Evolutionary conservation across 768 basidiomycete species (phyloP).

Genomic region (Rhizopogon roseolus): DNA sequence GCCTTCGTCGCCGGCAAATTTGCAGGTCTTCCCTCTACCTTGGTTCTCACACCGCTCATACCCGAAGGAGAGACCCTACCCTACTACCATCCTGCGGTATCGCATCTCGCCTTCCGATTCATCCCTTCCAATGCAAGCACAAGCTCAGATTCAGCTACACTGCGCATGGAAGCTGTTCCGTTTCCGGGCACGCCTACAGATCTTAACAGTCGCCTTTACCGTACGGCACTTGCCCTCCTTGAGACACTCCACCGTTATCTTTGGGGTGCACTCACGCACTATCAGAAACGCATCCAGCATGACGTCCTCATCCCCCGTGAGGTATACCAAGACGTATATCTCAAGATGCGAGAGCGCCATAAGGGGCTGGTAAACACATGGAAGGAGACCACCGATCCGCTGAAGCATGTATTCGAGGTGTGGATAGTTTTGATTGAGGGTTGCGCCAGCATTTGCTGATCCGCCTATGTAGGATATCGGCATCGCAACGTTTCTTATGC

Average conservation of each 20-base stretch:
- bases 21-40: conserved; percentile 25
- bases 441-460: background rate
- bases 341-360: conserved; percentile 80
- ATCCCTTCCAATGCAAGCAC: conserved; percentile 28
- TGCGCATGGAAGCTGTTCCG: conserved; percentile 59
- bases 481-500: conserved; percentile 89
- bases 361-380: conserved; percentile 70
- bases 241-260: conserved; percentile 85
- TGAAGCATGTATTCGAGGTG: conserved; percentile 90
- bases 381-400: conserved; percentile 79
- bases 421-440: conserved; percentile 7
- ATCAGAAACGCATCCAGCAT: conserved; percentile 82
- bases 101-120: conserved; percentile 80
- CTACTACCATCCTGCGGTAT: conserved; percentile 86
- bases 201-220: conserved; percentile 61
- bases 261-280: conserved; percentile 78
- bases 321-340: conserved; percentile 85
- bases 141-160: conserved; percentile 16
- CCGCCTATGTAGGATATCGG: conserved; percentile 70
- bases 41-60: conserved; percentile 61
- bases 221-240: conserved; percentile 76
- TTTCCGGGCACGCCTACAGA: conserved; percentile 43
- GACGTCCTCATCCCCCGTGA: conserved; percentile 76
- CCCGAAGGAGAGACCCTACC: conserved; percentile 50
- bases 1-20: conserved; percentile 17